Evolutionary conservation across 2,329 filamentous ascomycete species (phyloP), one percentile per base, ranked within the genome.

Genomic region (Pseudogymnoascus sp.): DNA sequence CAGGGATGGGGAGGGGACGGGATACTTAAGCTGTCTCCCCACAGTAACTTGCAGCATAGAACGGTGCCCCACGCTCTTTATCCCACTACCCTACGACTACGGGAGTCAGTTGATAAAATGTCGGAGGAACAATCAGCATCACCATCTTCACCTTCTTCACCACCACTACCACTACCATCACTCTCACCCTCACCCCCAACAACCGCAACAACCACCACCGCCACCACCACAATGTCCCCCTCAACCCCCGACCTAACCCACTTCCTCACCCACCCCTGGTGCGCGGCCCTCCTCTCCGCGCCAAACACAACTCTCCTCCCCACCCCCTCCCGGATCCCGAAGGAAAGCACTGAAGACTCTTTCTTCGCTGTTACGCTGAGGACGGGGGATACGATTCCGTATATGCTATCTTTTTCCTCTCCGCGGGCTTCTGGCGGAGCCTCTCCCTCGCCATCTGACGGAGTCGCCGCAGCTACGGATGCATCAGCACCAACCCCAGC

Each of bases 341-440:
- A 81, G 63, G 41, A 69, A 0, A 67, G 65, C 60, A 72, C 70
- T n/a, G 80, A 83, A 69, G 82, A 87, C 72, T 75, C 78, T 2
- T 78, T 86, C 61, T 77, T 84, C 69, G 79, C 80, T 2, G 76
- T 78, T 39, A 85, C 83, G 0, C 76, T 88, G 60, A 79, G 80
- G 62, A 79, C 80, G 1, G 67, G 73, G 1, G 74, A 77, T 21
- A 84, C 83, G 3, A 79, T 88, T 62, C 69, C 23, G 14, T 31
- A 11, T 6, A 54, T 54, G 48, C 6, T 54, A 0, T 54, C 45
- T 4, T 54, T 54, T 14, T 31, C 45, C 2, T 51, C 43, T 3
- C 45, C 45, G 1, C 45, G 8, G n/a, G n/a, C n/a, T 4, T 4
- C 23, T 23, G 3, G 4, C 4, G 23, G 3, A 2, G 23, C 23